Conservation (phyloP, 306 rosid species). For the Boehmeria nivea region DNA sequence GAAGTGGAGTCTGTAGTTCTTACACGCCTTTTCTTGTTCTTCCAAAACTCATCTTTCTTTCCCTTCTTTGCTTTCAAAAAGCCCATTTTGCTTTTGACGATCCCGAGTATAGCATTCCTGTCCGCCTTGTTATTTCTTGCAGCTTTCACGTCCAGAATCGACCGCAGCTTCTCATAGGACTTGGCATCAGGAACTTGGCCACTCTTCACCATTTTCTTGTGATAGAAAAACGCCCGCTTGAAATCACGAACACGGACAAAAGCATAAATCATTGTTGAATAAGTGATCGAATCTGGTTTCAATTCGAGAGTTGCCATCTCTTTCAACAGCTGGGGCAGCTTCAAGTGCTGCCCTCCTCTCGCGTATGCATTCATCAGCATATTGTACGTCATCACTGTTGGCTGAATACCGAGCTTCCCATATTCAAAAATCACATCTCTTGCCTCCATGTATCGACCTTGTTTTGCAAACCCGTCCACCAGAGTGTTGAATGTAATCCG, state of each 20-base stretch:
- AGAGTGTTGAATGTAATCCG: conserved; percentile 66
- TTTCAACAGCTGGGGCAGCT: conserved; percentile 67
- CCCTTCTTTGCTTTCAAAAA: conserved; percentile 39
- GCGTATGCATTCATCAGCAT: conserved; percentile 90
- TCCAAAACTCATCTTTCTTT: conserved; percentile 94
- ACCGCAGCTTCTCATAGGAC: conserved; percentile 64
- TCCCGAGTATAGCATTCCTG: conserved; percentile 52
- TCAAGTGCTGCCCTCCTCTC: conserved; percentile 70
- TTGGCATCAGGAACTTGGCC: conserved; percentile 53
- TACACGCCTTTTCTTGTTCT: conserved; percentile 44
- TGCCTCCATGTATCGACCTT: conserved; percentile 74
- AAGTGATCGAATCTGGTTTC: conserved; percentile 80
- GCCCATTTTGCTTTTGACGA: conserved; percentile 51
- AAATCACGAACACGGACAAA: conserved; percentile 66
- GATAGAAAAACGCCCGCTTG: conserved; percentile 62
- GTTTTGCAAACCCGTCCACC: conserved; percentile 85
- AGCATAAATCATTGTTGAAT: conserved; percentile 77
- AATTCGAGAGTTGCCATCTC: conserved; percentile 66
- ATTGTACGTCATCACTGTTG: conserved; percentile 77
- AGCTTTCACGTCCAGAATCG: conserved; percentile 57
- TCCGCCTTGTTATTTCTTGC: conserved; percentile 65
- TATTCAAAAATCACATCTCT: conserved; percentile 73
- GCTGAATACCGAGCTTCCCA: conserved; percentile 63
- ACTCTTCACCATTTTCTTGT: conserved; percentile 72
- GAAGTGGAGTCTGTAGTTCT: conserved; percentile 21